Conservation (phyloP, 352 stramenopile genomes). For the Globisporangium emineosum region DNA sequence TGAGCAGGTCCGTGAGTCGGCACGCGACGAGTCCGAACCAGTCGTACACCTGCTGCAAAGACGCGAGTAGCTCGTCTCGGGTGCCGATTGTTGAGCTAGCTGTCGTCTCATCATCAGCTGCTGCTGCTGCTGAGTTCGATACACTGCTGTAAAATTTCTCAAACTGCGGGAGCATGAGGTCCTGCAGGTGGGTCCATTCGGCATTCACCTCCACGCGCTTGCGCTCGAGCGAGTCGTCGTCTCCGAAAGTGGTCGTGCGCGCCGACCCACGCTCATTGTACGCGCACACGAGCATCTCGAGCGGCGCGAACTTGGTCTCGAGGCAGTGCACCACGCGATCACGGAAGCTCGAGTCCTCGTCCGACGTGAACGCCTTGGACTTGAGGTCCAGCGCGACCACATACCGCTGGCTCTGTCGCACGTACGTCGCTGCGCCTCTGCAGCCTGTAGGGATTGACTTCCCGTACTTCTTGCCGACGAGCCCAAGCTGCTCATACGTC, state of each 20-base stretch:
- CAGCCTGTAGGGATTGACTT: conserved; percentile 22
- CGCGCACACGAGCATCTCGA: conserved; percentile 76
- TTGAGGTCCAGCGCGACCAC: conserved; percentile 63
- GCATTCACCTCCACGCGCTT: conserved; percentile 63
- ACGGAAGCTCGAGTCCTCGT: conserved; percentile 14
- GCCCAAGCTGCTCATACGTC: conserved; percentile 69
- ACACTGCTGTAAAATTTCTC: conserved; percentile 31
- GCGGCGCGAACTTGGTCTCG: conserved; percentile 39
- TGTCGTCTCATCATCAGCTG: not conserved
- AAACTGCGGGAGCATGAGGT: conserved; percentile 56
- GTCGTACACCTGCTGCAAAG: conserved; percentile 59
- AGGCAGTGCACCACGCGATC: conserved; percentile 49
- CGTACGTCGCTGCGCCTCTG: conserved; percentile 19
- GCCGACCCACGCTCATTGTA: conserved; percentile 59
- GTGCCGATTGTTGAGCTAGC: not conserved
- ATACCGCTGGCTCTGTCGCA: conserved; percentile 44
- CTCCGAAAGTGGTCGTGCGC: conserved; percentile 68
- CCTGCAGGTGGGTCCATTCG: conserved; percentile 32
- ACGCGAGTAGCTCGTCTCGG: conserved; percentile 25
- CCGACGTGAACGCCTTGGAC: conserved; percentile 29
- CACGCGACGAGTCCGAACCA: conserved; percentile 76
- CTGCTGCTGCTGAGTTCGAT: conserved; percentile 15
- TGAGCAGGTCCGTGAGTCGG: conserved; percentile 49
- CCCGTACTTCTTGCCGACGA: conserved; percentile 68
- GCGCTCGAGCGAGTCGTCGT: conserved; percentile 60